phyloP scores from a whole-genome alignment of 1,139 yeast genomes.

The Petasospora fabianii region DNA sequence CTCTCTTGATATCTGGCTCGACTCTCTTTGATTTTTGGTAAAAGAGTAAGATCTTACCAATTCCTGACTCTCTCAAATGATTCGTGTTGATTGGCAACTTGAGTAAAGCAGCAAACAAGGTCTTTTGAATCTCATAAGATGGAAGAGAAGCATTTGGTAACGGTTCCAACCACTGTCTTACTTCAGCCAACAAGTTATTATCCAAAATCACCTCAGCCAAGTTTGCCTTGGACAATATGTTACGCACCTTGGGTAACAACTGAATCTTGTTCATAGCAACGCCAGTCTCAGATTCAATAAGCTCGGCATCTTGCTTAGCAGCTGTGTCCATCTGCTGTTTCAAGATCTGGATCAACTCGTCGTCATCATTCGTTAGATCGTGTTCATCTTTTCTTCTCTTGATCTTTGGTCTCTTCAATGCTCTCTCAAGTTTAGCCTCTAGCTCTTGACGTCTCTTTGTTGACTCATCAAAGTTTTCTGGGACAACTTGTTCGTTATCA shows the following conservation, averaged over 20 bases:
- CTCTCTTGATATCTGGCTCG: conserved; percentile 78
- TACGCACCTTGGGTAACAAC: conserved; percentile 74
- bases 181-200: conserved; percentile 89
- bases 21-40: conserved; percentile 90
- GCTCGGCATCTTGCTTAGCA: conserved; percentile 86
- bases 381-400: conserved; percentile 76
- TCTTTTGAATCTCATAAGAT: conserved; percentile 92
- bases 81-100: conserved; percentile 91
- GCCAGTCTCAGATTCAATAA: conserved; percentile 50
- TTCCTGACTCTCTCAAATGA: conserved; percentile 89
- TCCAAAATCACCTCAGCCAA: conserved; percentile 91
- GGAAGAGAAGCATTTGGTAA: conserved; percentile 97
- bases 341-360: conserved; percentile 76
- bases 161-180: conserved; percentile 96
- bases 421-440: conserved; percentile 77
- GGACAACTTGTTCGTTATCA: too few species aligned
- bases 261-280: conserved; percentile 88
- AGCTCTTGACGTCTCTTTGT: conserved; percentile 66
- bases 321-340: conserved; percentile 93
- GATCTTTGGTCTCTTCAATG: conserved; percentile 60
- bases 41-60: conserved; percentile 91
- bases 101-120: conserved; percentile 68
- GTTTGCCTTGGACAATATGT: conserved; percentile 74
- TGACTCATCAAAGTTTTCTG: conserved; percentile 19
- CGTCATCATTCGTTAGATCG: conserved; percentile 92